Conservation (phyloP, 257 asterid species). For the Mitragyna speciosa region DNA sequence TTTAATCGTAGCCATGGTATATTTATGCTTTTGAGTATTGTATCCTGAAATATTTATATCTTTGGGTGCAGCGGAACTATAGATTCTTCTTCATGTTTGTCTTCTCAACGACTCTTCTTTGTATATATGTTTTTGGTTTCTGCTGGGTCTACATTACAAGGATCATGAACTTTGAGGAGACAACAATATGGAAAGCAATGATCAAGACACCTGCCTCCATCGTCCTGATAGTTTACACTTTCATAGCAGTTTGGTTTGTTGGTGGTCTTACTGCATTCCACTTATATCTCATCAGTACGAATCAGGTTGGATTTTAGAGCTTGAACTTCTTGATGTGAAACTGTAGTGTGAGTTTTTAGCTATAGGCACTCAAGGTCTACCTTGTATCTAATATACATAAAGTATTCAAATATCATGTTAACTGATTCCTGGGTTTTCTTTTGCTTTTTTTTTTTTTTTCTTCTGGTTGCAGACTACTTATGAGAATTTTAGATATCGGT, state of each 20-base stretch:
- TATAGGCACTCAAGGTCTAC: background rate
- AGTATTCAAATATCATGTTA: background rate
- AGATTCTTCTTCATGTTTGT: constrained; percentile 99
- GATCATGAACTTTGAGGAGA: constrained; percentile 63
- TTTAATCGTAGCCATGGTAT: background rate
- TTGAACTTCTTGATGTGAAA: constrained; percentile 1
- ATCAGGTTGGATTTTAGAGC: constrained; percentile 57
- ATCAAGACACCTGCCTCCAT: constrained; percentile 90
- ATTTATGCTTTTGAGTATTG: background rate
- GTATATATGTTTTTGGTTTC: constrained; percentile 84
- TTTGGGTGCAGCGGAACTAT: constrained; percentile 81
- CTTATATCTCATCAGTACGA: constrained; percentile 82
- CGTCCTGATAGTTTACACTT: constrained; percentile 81
- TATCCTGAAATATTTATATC: constrained; percentile 7
- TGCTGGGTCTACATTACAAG: constrained; percentile 89
- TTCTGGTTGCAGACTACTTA: constrained; percentile 83
- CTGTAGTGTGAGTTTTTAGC: background rate
- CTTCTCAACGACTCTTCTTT: constrained; percentile 95
- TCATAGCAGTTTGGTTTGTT: constrained; percentile 92
- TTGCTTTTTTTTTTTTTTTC: background rate
- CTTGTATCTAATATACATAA: background rate
- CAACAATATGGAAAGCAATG: constrained; percentile 89
- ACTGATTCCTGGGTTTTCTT: background rate
- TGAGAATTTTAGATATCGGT: constrained; percentile 91
- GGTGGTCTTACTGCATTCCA: constrained; percentile 97